Conservation (phyloP, 2,329 filamentous ascomycete genomes). For the Epichloe scottii region DNA sequence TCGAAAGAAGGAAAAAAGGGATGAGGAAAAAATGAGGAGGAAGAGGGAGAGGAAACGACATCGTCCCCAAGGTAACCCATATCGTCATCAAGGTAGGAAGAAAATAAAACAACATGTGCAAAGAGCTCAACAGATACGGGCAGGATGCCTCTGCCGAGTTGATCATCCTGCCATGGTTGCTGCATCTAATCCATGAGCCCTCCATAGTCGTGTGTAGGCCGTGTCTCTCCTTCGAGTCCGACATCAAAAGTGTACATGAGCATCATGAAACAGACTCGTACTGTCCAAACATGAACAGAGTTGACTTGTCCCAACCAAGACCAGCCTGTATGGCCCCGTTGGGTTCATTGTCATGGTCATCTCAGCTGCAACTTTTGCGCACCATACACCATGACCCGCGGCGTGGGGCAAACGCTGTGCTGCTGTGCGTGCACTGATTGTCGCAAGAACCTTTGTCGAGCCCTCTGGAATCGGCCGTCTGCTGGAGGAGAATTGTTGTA, state of each 20-base stretch:
- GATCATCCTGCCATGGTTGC: not conserved
- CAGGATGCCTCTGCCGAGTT: not conserved
- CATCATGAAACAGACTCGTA: not conserved
- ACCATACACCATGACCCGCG: too few relatives aligned
- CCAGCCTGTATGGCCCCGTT: not conserved
- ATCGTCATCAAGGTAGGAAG: not conserved
- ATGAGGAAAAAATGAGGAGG: not conserved
- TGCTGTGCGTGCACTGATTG: not conserved
- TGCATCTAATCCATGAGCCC: not conserved
- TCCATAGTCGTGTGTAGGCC: not conserved
- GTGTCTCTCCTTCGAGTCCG: not conserved
- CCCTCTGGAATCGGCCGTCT: not conserved
- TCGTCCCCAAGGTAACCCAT: too few relatives aligned
- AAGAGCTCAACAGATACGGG: not conserved
- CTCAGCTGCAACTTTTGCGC: too few relatives aligned
- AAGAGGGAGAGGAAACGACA: not conserved
- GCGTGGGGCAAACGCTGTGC: too few relatives aligned
- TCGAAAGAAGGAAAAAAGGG: not conserved
- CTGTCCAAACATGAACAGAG: not conserved
- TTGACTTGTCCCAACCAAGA: not conserved
- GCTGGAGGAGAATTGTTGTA: not conserved
- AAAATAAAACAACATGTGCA: conserved; percentile 1
- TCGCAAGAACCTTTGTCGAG: not conserved
- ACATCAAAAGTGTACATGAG: not conserved
- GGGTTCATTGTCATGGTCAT: too few relatives aligned